These are phyloP conservation scores for Limonium bicolor DNA, from an alignment of 148 eudicot species.

Conservation along the genomic window DNA sequence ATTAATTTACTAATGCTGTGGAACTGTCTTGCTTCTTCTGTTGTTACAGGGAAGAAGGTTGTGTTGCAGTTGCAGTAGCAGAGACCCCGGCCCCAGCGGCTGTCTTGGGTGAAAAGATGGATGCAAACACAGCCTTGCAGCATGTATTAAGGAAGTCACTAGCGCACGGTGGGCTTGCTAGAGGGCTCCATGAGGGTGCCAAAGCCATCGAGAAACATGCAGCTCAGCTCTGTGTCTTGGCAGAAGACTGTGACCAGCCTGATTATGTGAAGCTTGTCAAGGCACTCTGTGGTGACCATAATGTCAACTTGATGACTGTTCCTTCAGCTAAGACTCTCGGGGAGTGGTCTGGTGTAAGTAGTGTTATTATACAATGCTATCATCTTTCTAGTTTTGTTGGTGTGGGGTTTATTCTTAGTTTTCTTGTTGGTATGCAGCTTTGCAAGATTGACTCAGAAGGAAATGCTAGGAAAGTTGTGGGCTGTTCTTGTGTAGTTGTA, in stretches of 20 bases:
- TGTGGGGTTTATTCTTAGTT: too few species aligned
- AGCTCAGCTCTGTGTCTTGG: slow-evolving; percentile 2
- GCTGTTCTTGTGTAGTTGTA: slow-evolving; percentile 18
- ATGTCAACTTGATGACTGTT: slow-evolving; percentile 23
- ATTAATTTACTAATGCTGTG: too few species aligned
- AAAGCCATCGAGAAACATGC: slow-evolving; percentile 11
- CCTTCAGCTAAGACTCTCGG: slow-evolving; percentile 29
- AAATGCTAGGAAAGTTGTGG: slow-evolving; percentile 6
- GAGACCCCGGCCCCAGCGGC: not conserved
- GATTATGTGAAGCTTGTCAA: slow-evolving; percentile 4
- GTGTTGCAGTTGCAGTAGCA: slow-evolving; percentile 6
- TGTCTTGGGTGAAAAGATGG: slow-evolving; percentile 1
- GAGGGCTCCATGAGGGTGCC: slow-evolving; percentile 33
- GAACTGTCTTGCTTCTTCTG: not conserved
- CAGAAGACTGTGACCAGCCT: slow-evolving; percentile 5
- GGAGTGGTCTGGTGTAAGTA: slow-evolving; percentile 36
- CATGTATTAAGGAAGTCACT: slow-evolving; percentile 3
- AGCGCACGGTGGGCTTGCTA: slow-evolving; percentile 19
- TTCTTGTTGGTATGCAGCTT: too few species aligned
- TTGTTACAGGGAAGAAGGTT: slow-evolving; percentile 15
- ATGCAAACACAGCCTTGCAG: not conserved
- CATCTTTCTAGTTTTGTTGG: too few species aligned
- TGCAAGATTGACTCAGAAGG: slow-evolving; percentile 11
- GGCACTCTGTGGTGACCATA: slow-evolving; percentile 22
- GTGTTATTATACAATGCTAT: too few species aligned